Evolutionary conservation across 805 yeast genomes (phyloP).

Genomic region (Metschnikowia chrysomelidarum): DNA sequence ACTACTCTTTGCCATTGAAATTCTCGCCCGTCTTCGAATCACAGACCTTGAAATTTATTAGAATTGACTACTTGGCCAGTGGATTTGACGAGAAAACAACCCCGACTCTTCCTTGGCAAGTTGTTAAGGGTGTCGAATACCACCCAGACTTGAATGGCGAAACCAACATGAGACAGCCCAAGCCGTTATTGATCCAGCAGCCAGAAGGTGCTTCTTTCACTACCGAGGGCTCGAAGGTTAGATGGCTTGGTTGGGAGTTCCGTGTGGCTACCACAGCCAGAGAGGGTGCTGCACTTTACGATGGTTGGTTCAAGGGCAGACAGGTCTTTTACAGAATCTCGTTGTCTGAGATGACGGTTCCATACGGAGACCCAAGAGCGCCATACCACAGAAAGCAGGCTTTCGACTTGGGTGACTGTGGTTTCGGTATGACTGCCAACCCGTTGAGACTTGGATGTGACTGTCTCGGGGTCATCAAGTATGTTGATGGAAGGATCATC

Average conservation of each 20-base stretch:
- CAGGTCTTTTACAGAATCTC: conserved; percentile 70
- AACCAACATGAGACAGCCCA: conserved; percentile 49
- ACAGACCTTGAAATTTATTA: conserved; percentile 54
- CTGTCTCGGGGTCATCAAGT: conserved; percentile 75
- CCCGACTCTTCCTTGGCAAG: conserved; percentile 59
- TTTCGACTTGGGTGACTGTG: conserved; percentile 81
- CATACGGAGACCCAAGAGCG: conserved; percentile 80
- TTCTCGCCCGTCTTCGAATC: conserved; percentile 72
- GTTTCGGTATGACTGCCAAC: conserved; percentile 73
- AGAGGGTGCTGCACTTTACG: conserved; percentile 77
- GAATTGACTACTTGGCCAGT: conserved; percentile 71
- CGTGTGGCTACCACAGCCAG: conserved; percentile 65
- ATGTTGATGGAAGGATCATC: conserved; percentile 59
- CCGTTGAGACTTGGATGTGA: conserved; percentile 71
- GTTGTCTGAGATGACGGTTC: conserved; percentile 81
- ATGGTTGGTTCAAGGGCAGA: conserved; percentile 71
- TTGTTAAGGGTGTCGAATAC: conserved; percentile 63
- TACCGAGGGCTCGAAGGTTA: conserved; percentile 54
- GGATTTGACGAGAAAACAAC: conserved; percentile 61
- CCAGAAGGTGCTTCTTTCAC: conserved; percentile 78
- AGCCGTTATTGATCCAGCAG: conserved; percentile 65
- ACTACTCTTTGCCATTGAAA: conserved; percentile 68
- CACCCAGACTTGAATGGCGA: conserved; percentile 67
- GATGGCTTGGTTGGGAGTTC: conserved; percentile 85
- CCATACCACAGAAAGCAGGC: conserved; percentile 87